Base-by-base conservation (phyloP, 2,329 filamentous ascomycete species). In the Coleophoma crateriformis region DNA sequence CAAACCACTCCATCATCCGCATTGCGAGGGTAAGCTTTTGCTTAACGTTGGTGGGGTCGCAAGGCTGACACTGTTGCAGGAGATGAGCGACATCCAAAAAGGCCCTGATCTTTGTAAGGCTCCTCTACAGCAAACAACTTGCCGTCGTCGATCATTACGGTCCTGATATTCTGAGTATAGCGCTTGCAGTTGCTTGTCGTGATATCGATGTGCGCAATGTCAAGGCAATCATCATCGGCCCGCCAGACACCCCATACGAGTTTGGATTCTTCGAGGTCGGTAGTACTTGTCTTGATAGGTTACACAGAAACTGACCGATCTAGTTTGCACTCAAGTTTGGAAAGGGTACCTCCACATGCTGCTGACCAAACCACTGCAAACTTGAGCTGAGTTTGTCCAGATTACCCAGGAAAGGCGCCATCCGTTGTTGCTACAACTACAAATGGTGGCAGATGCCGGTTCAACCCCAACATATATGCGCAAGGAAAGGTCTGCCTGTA, bases 381-480 rank as follows among this genome's bases (percentile, higher is more conserved):
- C 41, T 40, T n/a, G 20, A 33, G 27, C 40, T 11, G 34, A 33
- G 45, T 38, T 45, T 17, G 3, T 48, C 13, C 60, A 90, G 90
- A 96, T 3, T 99, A 99, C 63, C 94, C 94, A 6, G 74, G 78
- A 45, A 84, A 82, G 58, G 77, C 81, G 1, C 82, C 82, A 2
- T 55, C 59, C 13, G 82, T 85, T 22, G 81, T 75, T 20, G 85
- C 87, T 22, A 78, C 84, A 39, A 97, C 94, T 0, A 99, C 92
- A 1, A 96, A 97, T 64, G 75, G 78, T n/a, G 92, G 92, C 11
- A 78, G 85, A 51, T 90, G 86, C 64, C 84, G 94, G 7, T 97
- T 97, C 74, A 96, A 96, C 62, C 94, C 94, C 3, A 99, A 99
- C 64, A 96, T 99, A 53, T 99, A 99, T 65, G 78, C 90, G 1